Evolutionary conservation across 2,329 filamentous ascomycete genomes (phyloP).

Genomic region (Pseudocercospora ulei): DNA sequence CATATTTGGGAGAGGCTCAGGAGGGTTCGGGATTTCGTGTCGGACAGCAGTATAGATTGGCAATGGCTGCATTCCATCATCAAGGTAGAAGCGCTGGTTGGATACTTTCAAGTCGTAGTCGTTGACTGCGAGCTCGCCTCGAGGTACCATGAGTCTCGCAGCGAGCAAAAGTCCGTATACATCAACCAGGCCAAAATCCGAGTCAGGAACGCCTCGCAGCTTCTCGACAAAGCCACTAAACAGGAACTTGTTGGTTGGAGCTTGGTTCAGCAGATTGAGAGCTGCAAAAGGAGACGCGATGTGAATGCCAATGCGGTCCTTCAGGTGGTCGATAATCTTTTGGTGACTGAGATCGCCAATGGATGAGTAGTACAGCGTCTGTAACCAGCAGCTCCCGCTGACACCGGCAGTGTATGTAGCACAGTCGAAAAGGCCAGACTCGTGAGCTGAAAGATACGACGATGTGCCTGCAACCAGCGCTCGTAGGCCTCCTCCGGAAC

Average conservation of each 20-base stretch:
- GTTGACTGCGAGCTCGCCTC: constrained; percentile 67
- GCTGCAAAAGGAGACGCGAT: constrained; percentile 86
- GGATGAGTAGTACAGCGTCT: constrained; percentile 75
- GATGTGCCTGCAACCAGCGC: constrained; percentile 85
- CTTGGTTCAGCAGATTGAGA: constrained; percentile 67
- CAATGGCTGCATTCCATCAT: constrained; percentile 69
- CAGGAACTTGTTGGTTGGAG: constrained; percentile 87
- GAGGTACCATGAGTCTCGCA: constrained; percentile 74
- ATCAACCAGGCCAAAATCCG: constrained; percentile 84
- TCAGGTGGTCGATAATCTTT: constrained; percentile 71
- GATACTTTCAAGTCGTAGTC: constrained; percentile 81
- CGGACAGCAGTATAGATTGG: constrained; percentile 94
- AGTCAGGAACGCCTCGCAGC: constrained; percentile 66
- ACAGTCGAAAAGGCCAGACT: constrained; percentile 86
- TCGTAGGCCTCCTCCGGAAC: constrained; percentile 81
- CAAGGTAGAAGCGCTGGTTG: constrained; percentile 66
- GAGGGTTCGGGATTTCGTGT: constrained; percentile 73
- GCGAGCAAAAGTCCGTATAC: constrained; percentile 81
- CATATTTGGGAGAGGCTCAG: constrained; percentile 33
- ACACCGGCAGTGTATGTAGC: constrained; percentile 91
- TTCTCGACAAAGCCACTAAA: constrained; percentile 86
- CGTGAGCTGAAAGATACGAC: constrained; percentile 71
- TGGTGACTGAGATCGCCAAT: constrained; percentile 59
- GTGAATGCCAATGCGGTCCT: constrained; percentile 72
- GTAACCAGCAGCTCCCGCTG: constrained; percentile 92